These are phyloP conservation scores for Boletus patriciae DNA, from an alignment of 768 basidiomycete genomes.

Conservation along the genomic window DNA sequence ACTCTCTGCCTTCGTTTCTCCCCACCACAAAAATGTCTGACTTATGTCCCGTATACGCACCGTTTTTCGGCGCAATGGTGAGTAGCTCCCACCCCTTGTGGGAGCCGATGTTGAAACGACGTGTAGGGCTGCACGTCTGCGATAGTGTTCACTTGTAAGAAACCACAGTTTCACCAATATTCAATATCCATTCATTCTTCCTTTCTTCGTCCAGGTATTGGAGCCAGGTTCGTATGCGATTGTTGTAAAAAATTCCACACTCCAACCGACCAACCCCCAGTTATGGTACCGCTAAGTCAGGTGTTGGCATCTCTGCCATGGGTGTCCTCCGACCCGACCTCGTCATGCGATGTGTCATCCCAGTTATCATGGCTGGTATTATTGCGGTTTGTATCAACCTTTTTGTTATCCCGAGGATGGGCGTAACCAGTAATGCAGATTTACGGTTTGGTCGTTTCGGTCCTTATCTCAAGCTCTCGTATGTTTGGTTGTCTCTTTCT, in stretches of 20 bases:
- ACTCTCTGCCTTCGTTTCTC: not conserved
- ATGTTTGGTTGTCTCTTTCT: conserved; percentile 36
- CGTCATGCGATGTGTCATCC: conserved; percentile 98
- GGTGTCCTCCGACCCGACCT: conserved; percentile 93
- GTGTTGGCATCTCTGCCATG: conserved; percentile 97
- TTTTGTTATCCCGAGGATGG: not conserved
- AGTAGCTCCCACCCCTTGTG: conserved; percentile 27
- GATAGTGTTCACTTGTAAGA: conserved; percentile 96
- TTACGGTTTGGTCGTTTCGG: conserved; percentile 99
- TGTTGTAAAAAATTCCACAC: not conserved
- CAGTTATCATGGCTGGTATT: conserved; percentile 99
- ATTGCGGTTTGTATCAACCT: conserved; percentile 74
- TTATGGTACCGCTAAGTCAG: conserved; percentile 99
- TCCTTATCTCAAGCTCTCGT: conserved; percentile 88
- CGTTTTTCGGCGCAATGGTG: conserved; percentile 98
- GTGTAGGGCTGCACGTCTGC: conserved; percentile 90
- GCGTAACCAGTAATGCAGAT: conserved; percentile 50
- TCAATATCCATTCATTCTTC: not conserved
- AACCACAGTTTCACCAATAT: not conserved
- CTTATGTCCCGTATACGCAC: conserved; percentile 91
- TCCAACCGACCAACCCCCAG: conserved; percentile 39
- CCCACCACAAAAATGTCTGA: conserved; percentile 56
- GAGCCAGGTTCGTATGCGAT: conserved; percentile 64
- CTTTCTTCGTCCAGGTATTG: conserved; percentile 57
- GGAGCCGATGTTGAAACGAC: conserved; percentile 9